These are phyloP conservation scores for Nothophytophthora sp. DNA, from an alignment of 352 stramenopile genomes.

Conservation along the genomic window DNA sequence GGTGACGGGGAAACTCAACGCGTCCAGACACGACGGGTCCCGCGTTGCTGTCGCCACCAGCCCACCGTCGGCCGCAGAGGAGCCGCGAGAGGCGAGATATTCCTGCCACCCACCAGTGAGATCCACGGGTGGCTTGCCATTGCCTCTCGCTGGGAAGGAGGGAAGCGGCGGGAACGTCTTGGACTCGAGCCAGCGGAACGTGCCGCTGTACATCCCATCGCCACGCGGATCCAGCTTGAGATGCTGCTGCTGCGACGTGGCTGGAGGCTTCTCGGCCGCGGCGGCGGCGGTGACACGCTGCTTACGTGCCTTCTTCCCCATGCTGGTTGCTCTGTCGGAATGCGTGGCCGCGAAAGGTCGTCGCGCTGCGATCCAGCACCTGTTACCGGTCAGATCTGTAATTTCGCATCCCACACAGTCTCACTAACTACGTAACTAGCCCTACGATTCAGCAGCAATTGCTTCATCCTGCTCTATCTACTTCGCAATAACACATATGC, in stretches of 20 bases:
- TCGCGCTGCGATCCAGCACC: no score
- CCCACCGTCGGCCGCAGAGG: slow-evolving; percentile 9
- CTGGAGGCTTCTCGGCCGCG: background rate
- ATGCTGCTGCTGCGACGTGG: slow-evolving; percentile 21
- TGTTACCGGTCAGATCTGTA: slow-evolving; percentile 3
- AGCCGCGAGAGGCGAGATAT: slow-evolving; percentile 40
- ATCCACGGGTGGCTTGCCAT: slow-evolving; percentile 1
- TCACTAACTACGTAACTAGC: no score
- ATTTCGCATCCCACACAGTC: background rate
- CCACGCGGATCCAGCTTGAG: slow-evolving; percentile 65
- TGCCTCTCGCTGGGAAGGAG: slow-evolving; percentile 5
- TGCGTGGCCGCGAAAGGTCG: slow-evolving; percentile 21
- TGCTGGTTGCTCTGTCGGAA: slow-evolving; percentile 7
- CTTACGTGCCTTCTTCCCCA: slow-evolving; percentile 24
- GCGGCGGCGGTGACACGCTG: slow-evolving; percentile 1
- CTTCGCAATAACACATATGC: no score
- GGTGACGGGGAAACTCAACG: slow-evolving; percentile 73
- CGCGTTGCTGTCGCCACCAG: slow-evolving; percentile 38
- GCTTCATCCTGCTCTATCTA: no score
- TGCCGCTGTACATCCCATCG: slow-evolving; percentile 81
- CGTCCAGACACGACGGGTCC: slow-evolving; percentile 76
- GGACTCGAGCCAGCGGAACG: slow-evolving; percentile 74
- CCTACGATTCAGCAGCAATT: no score
- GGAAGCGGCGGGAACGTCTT: slow-evolving; percentile 57
- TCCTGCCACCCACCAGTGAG: slow-evolving; percentile 51